Evolutionary conservation across 139 green algal genomes (phyloP).

Genomic region (Ulvella scutata): DNA sequence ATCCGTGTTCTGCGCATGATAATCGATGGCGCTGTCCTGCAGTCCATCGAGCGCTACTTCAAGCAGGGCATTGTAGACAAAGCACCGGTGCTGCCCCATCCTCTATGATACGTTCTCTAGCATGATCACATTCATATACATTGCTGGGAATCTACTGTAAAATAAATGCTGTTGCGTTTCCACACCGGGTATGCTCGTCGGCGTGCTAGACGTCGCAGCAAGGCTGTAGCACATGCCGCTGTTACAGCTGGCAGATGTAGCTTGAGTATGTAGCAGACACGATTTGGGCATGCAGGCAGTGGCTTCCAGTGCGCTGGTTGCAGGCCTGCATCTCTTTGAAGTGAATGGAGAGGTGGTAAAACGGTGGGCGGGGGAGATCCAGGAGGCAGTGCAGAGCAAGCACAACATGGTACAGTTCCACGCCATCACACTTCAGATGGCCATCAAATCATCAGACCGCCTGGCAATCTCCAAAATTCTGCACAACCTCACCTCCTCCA

Average conservation of each 20-base stretch:
- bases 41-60: slow-evolving; percentile 75
- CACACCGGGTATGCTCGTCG: no score
- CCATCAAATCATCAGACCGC: slow-evolving; percentile 75
- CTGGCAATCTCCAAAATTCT: slow-evolving; percentile 96
- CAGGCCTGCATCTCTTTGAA: slow-evolving; percentile 64
- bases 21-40: slow-evolving; percentile 76
- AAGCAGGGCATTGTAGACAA: slow-evolving; percentile 99
- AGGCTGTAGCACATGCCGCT: no score
- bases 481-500: slow-evolving; percentile 58
- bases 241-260: no score
- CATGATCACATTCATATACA: no score
- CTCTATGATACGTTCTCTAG: no score
- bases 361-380: slow-evolving; percentile 88
- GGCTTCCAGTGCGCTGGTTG: slow-evolving; percentile 67
- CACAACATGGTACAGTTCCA: slow-evolving; percentile 94
- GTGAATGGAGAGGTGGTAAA: slow-evolving; percentile 86
- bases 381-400: slow-evolving; percentile 79
- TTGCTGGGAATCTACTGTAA: no score
- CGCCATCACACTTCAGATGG: slow-evolving; percentile 85
- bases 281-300: slow-evolving; percentile 20
- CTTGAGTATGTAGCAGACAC: no score
- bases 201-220: no score
- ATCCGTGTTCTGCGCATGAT: slow-evolving; percentile 96
- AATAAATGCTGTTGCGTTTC: no score
- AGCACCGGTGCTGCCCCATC: slow-evolving; percentile 45